Base-by-base conservation (phyloP, 2,329 filamentous ascomycete species). In the Cadophora gregata region DNA sequence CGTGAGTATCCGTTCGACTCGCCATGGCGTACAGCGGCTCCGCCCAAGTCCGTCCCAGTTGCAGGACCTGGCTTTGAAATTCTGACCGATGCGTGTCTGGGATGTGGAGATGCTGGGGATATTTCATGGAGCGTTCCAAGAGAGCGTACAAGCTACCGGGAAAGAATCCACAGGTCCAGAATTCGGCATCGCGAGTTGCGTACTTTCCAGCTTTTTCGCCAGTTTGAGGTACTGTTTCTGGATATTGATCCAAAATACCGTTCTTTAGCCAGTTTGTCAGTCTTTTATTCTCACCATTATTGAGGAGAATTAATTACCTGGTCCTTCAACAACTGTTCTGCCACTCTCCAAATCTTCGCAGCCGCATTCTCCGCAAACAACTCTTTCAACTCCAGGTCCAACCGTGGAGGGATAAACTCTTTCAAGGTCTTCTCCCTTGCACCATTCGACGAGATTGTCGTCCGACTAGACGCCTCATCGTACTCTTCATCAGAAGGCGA, bases 81-180 rank as follows among this genome's bases (percentile, higher is more conserved):
- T 27, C 7, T 21, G 55, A 21, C 0, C 29, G 36, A 14, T 73
- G 67, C 2, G 77, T 65, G 12, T 16, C n/a, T 69, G 62, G 16
- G 62, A 60, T 31, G 21, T 58, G 58, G n/a, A 69, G 50, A 38
- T 21, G 42, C 42, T 65, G 58, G 27, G 79, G 79, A 59, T 75
- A 77, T 29, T 72, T 76, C 10, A 76, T 71, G 1, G 55, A 63
- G 10, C 79, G 71, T 65, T 81, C 80, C 0, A 81, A 65, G 0
- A 81, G 50, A 1, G 74, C 69, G 64, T 79, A 79, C 4, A 81
- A 45, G 0, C 68, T 77, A 0, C 77, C 79, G 0, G 80, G 80
- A 45, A 81, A 81, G 74, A 81, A 81, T 21, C 79, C 80, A 58
- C 80, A 80, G 0, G 79, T 81, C 79, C 79, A 81, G 48, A 81